Base-by-base conservation (phyloP, 192 early-diverging fungal species). In the Rhizophagus prolifer region DNA sequence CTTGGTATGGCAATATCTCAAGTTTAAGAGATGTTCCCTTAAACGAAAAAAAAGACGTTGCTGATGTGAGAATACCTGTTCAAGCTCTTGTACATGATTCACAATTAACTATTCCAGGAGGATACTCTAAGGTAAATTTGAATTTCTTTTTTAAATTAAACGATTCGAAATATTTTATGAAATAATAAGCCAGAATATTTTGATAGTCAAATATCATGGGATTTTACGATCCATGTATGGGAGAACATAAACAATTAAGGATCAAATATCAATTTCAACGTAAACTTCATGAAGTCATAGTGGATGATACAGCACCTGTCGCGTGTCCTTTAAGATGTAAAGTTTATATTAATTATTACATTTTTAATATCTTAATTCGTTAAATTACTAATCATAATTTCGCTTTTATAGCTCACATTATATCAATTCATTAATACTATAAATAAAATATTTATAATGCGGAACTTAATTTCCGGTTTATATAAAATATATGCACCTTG, bases 151-250 rank as follows among this genome's bases (percentile, higher is more conserved):
- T 36, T 31, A 75, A 41, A 47, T 34, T 50, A 50, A n/a, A 72
- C 46, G 31, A 34, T 34, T 19, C 13, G 9, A 71, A n/a, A 58
- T 47, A 63, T 23, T 70, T 69, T 19, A 70, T 46, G 23, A 59
- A 44, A 36, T 72, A 63, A 44, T 72, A 79, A 34, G 26, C 41
- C 13, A 31, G n/a, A 60, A 58, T 66, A 47, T 75, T 44, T 66
- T 80, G 50, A 59, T 65, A 94, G 92, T 85, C 90, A 28, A 92
- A 93, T 75, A 85, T 99, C 75, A 85, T 95, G 41, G 97, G 97
- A 4, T 99, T 99, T 82, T 97, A 94, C 76, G 96, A 99, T 82
- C 96, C 97, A 30, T 95, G 95, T 78, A 89, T 97, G 72, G 96
- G 95, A 46, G 92, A 92, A 70, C 78, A 81, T 23, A 99, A 99